A percentile compares a stretch with the other conserved stretches of the same genome.
Evolutionary conservation across 305 asterid genomes (phyloP).

Genomic region (Fraxinus sp.): DNA sequence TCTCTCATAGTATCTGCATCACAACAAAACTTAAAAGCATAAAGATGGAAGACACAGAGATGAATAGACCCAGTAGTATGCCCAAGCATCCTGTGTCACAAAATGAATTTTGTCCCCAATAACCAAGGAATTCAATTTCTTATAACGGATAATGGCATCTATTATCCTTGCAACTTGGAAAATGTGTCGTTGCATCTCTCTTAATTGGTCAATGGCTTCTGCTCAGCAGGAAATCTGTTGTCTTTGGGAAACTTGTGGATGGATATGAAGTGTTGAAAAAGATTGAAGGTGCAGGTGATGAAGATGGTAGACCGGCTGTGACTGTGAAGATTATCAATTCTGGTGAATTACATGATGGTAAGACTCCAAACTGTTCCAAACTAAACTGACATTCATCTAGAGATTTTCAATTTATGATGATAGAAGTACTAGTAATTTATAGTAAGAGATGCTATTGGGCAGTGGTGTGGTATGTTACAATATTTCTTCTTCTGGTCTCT

Average conservation of each 20-base stretch:
- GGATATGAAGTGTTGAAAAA: constrained; percentile 80
- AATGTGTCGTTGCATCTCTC: neutral
- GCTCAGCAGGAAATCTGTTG: constrained; percentile 71
- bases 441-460: constrained; percentile 9
- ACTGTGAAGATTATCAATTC: constrained; percentile 87
- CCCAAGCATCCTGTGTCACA: neutral
- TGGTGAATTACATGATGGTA: constrained; percentile 83
- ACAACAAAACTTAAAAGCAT: neutral
- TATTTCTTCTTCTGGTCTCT: neutral
- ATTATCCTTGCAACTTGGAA: neutral
- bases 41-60: neutral
- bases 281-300: constrained; percentile 88
- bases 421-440: neutral
- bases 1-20: neutral
- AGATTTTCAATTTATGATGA: neutral
- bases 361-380: constrained; percentile 22
- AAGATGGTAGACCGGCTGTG: constrained; percentile 81
- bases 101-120: neutral
- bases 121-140: neutral
- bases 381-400: neutral
- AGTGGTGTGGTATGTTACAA: neutral
- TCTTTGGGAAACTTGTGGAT: constrained; percentile 88
- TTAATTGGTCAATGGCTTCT: constrained; percentile 23
- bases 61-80: neutral
- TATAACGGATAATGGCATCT: neutral